phyloP scores from a whole-genome alignment of 2,329 filamentous ascomycete genomes.

The Ceratocystis lukuohia region DNA sequence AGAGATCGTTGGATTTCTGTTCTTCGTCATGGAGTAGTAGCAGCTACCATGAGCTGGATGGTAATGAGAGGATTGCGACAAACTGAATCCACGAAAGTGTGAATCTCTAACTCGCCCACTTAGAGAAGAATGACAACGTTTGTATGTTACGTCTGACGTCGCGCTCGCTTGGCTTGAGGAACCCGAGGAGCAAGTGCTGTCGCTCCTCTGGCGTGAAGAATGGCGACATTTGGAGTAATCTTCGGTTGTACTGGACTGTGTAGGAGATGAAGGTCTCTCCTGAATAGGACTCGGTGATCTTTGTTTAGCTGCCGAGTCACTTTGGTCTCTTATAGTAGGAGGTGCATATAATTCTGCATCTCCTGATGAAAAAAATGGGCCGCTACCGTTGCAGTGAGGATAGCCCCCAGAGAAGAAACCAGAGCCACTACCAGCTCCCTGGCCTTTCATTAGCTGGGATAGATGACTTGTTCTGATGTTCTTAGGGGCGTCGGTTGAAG shows the following conservation, averaged over 20 bases:
- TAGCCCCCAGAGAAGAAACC: not conserved
- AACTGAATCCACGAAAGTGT: no score
- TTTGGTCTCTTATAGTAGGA: not conserved
- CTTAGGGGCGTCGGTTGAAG: not conserved
- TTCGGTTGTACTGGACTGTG: not conserved
- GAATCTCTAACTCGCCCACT: no score
- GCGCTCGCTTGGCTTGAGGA: accelerated
- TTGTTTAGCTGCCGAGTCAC: not conserved
- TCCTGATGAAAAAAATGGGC: not conserved
- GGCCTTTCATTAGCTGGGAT: not conserved
- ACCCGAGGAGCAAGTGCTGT: no score
- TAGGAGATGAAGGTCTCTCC: not conserved
- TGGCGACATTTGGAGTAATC: not conserved
- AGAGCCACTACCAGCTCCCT: no score
- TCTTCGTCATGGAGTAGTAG: not conserved
- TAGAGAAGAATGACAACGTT: no score
- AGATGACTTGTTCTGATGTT: not conserved
- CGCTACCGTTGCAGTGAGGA: not conserved
- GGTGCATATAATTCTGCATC: not conserved
- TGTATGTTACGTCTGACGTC: no score
- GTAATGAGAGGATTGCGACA: no score
- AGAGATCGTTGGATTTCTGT: accelerated
- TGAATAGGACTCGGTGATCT: not conserved
- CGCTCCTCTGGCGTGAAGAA: not conserved
- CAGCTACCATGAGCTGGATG: no score